Conservation (phyloP, 805 yeast genomes). For the Metschnikowia lunata region DNA sequence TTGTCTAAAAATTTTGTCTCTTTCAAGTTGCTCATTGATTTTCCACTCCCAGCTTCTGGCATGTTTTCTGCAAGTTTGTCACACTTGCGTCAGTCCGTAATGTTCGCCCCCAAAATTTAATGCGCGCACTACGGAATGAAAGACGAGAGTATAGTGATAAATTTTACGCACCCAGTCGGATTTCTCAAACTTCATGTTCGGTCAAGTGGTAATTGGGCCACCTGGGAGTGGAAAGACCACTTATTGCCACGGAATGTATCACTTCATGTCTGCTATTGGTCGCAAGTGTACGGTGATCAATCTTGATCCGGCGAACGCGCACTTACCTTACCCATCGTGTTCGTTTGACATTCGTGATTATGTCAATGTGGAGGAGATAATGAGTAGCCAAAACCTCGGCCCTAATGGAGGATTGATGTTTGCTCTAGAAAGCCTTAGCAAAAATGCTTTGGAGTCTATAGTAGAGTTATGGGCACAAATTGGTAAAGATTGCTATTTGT, state of each 20-base stretch:
- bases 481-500: slow-evolving; percentile 51
- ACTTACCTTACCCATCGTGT: slow-evolving; percentile 57
- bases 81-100: too few species aligned
- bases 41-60: not conserved
- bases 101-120: slow-evolving; percentile 7
- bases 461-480: slow-evolving; percentile 28
- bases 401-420: slow-evolving; percentile 90
- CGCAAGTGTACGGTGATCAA: slow-evolving; percentile 80
- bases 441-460: slow-evolving; percentile 43
- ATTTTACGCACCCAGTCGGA: not conserved
- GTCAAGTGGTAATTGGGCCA: slow-evolving; percentile 94
- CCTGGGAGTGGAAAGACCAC: slow-evolving; percentile 98
- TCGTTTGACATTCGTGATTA: slow-evolving; percentile 76
- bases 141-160: not conserved
- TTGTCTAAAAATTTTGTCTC: slow-evolving; percentile 41
- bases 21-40: slow-evolving; percentile 17
- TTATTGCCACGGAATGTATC: slow-evolving; percentile 87
- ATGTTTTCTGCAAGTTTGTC: too few species aligned
- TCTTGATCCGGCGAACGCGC: slow-evolving; percentile 89
- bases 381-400: slow-evolving; percentile 68
- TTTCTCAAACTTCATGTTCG: slow-evolving; percentile 44
- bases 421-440: slow-evolving; percentile 69
- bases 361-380: slow-evolving; percentile 69
- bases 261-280: slow-evolving; percentile 91
- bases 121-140: slow-evolving; percentile 10